Percentiles rank a stretch among this genome's conserved stretches.
Conservation (phyloP, 345 rosid species). For the Eucalyptus paniculata region DNA sequence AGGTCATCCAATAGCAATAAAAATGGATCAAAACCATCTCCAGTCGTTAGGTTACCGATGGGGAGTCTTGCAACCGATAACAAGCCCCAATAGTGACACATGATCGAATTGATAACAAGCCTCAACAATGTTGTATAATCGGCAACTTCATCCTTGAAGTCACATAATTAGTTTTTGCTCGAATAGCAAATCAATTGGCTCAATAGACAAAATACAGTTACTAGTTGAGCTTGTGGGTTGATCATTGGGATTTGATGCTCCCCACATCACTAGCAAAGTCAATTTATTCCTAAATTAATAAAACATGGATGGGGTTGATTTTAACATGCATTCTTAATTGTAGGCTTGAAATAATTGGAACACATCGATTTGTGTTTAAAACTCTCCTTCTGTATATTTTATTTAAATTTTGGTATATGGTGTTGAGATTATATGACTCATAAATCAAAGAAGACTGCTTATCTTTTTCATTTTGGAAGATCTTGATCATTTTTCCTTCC, state of each 20-base stretch:
- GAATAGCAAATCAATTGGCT: too few species aligned
- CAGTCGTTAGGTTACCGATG: fast-evolving
- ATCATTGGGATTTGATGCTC: too few species aligned
- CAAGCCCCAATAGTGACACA: fast-evolving
- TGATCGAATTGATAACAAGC: fast-evolving
- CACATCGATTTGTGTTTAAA: too few species aligned
- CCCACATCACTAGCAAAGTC: too few species aligned
- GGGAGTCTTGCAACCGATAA: fast-evolving
- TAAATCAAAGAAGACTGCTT: neutral
- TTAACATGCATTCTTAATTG: fast-evolving
- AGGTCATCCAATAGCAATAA: too few species aligned
- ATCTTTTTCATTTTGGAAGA: neutral
- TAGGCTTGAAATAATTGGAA: too few species aligned
- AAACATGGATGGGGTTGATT: too few species aligned
- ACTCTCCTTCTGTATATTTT: fast-evolving
- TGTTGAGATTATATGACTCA: neutral
- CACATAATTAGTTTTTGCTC: too few species aligned
- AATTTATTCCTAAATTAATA: too few species aligned
- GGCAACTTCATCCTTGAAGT: fast-evolving
- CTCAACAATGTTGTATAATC: too few species aligned
- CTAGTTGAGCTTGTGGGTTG: too few species aligned
- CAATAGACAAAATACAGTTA: too few species aligned
- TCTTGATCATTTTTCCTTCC: neutral
- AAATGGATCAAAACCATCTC: fast-evolving
- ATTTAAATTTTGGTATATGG: neutral